Evolutionary conservation across 2,329 filamentous ascomycete genomes (phyloP), one percentile per base, ranked within the genome.

Genomic region (Macrophomina pseudophaseolina): DNA sequence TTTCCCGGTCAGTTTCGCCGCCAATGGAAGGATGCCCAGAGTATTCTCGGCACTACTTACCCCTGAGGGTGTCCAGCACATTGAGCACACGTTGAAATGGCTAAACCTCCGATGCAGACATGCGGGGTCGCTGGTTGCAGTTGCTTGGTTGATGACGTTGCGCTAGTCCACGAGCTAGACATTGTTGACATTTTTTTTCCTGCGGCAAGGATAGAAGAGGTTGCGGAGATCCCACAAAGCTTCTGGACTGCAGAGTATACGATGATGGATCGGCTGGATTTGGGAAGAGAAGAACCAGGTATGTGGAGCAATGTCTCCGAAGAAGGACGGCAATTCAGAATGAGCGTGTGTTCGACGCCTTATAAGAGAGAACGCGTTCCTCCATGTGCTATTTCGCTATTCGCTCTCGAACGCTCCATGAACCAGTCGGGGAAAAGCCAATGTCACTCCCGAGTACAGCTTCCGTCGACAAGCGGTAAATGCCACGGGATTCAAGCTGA

Each of bases 11-110:
- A 56, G 46, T 23, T 23, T 23, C 23, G 3, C 23, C 3, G 23
- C 23, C 23, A 23, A 23, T 23, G 23, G 23, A 23, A 23, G 23
- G 23, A 23, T 38, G 12, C 16, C n/a, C n/a, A n/a, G 5, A 8
- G 12, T 14, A 28, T 28, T 46, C 16, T 23, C 6, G 12, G 4
- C 30, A 14, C 9, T 9, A 38, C 56, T 52, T n/a, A 66, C 65
- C 65, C 65, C 30, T 66, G 65, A 7, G 65, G 65, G 44, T 66
- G 65, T 12, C 65, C 65, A 14, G 65, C 65, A 33, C 65, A 66
- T 35, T 23, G 46, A 9, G 65, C 56, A 32, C 65, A 66, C 1
- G 65, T 66, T n/a, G 58, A 62, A 14, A 66, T 63, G 12, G 58
- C 56, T 16, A 66, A 49, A 16, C 65, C 65, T 33, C 58, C 52